Evolutionary conservation across 2,329 filamentous ascomycete species (phyloP).

Genomic region (Talaromyces sp.): DNA sequence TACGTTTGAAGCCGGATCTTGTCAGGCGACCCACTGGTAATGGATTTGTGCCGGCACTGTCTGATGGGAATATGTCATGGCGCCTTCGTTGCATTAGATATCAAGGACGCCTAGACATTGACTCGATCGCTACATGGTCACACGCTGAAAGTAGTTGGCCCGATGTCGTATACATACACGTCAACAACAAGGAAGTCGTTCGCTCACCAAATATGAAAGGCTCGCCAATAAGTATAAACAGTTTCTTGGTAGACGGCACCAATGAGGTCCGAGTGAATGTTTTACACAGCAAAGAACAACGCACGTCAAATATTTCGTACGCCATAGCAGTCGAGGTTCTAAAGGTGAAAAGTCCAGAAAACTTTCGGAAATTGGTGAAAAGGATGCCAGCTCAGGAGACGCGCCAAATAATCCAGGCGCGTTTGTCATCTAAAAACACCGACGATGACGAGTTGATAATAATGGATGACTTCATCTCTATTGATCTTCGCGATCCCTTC

Average conservation of each 20-base stretch:
- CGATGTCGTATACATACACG: conserved; percentile 61
- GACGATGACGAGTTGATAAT: conserved; percentile 65
- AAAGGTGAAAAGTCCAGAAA: conserved; percentile 48
- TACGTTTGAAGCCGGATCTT: conserved; percentile 33
- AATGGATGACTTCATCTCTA: conserved; percentile 55
- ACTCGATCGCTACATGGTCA: conserved; percentile 58
- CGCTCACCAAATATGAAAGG: conserved; percentile 39
- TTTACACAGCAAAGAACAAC: conserved; percentile 40
- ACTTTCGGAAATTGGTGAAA: conserved; percentile 39
- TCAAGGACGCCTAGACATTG: conserved; percentile 26
- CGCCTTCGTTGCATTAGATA: conserved; percentile 66
- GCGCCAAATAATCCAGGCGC: conserved; percentile 55
- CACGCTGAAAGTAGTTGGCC: conserved; percentile 68
- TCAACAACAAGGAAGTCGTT: conserved; percentile 61
- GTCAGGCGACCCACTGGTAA: conserved; percentile 19
- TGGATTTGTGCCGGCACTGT: conserved; percentile 32
- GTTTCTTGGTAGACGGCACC: conserved; percentile 57
- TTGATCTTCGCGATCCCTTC: conserved; percentile 67
- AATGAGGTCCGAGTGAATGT: conserved; percentile 60
- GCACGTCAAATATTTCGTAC: conserved; percentile 40
- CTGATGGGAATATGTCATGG: conserved; percentile 58
- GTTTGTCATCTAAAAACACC: conserved; percentile 39
- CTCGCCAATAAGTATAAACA: conserved; percentile 70
- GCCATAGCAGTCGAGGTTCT: conserved; percentile 69
- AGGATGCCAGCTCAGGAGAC: conserved; percentile 50